Conservation (phyloP, 768 basidiomycete species). For the Naganishia vishniacii region DNA sequence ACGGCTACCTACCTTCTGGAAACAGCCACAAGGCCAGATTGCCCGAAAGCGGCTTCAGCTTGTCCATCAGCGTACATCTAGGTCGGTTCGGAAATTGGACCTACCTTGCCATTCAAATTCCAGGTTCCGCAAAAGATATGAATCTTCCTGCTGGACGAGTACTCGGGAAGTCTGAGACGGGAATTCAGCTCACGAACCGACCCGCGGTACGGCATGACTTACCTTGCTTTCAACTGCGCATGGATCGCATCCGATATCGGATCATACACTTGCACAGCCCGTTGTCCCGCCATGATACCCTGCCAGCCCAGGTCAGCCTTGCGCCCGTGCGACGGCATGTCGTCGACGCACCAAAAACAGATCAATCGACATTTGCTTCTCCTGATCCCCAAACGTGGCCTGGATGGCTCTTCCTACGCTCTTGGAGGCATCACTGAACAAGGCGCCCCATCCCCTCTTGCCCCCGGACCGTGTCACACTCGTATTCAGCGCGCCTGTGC, state of each 20-base stretch:
- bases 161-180: constrained; percentile 60
- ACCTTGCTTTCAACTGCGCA: constrained; percentile 63
- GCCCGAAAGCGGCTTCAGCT: constrained; percentile 62
- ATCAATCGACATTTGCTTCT: constrained; percentile 89
- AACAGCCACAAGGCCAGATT: constrained; percentile 83
- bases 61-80: no score
- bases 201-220: constrained; percentile 11
- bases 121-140: constrained; percentile 84
- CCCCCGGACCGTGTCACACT: constrained; percentile 83
- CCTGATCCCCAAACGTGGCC: constrained; percentile 84
- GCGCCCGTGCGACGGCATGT: background rate
- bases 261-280: constrained; percentile 83
- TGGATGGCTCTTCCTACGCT: constrained; percentile 54
- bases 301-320: constrained; percentile 45
- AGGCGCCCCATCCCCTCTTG: constrained; percentile 90
- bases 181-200: constrained; percentile 38
- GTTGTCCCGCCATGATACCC: constrained; percentile 88
- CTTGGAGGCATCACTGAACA: constrained; percentile 93
- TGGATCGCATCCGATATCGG: constrained; percentile 86
- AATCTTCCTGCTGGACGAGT: constrained; percentile 68
- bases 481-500: constrained; percentile 73
- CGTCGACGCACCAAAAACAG: constrained; percentile 70
- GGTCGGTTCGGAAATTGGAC: background rate
- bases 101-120: constrained; percentile 75
- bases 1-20: constrained; percentile 62